Conservation (phyloP, 495 filamentous ascomycete genomes). For the Elaphomyces granulatus region DNA sequence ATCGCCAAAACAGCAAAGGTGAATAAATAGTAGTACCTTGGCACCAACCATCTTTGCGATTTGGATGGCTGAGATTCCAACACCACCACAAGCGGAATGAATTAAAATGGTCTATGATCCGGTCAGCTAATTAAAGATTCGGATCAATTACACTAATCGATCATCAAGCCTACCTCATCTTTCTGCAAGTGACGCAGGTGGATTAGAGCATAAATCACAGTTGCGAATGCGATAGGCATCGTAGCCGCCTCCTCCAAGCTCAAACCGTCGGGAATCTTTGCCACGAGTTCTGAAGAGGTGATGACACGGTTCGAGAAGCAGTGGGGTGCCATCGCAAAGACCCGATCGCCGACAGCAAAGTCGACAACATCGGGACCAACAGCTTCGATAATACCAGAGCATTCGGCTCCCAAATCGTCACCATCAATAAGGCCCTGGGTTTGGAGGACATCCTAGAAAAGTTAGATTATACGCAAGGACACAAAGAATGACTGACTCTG, state of each 20-base stretch:
- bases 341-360: constrained; percentile 25
- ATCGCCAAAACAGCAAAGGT: constrained; percentile 6
- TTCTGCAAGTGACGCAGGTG: constrained; percentile 8
- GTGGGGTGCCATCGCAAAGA: constrained; percentile 9
- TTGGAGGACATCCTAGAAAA: background rate
- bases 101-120: constrained; percentile 14
- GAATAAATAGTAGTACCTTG: constrained; percentile 17
- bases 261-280: constrained; percentile 14
- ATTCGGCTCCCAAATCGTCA: constrained; percentile 5
- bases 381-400: constrained; percentile 24
- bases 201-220: constrained; percentile 16
- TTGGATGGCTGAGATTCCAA: constrained; percentile 15
- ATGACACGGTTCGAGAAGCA: constrained; percentile 1
- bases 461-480: background rate
- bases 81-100: constrained; percentile 15
- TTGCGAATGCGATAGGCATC: constrained; percentile 15
- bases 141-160: background rate
- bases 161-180: constrained; percentile 11
- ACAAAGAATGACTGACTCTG: constrained; percentile 10
- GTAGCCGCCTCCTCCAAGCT: constrained; percentile 20
- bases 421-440: constrained; percentile 1
- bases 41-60: constrained; percentile 10
- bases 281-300: constrained; percentile 3
- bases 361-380: constrained; percentile 23
- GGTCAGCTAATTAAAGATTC: constrained; percentile 9